phyloP scores from a whole-genome alignment of 441 rosid species.

The Jatropha multifida region DNA sequence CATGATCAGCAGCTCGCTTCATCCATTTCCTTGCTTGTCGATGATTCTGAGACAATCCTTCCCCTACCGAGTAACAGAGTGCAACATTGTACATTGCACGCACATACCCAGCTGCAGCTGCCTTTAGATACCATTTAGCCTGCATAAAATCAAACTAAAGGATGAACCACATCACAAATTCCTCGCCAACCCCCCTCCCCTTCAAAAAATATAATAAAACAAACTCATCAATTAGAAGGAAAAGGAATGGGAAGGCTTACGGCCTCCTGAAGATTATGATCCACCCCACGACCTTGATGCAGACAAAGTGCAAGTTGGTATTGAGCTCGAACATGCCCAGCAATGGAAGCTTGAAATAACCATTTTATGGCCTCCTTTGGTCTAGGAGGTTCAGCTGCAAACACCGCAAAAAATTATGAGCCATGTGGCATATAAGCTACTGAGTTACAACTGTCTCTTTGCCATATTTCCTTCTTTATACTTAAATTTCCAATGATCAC shows the following conservation, averaged over 20 bases:
- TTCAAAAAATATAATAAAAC: background rate
- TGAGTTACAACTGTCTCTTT: background rate
- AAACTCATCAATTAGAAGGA: background rate
- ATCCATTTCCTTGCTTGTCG: slow-evolving; percentile 76
- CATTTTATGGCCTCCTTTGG: slow-evolving; percentile 63
- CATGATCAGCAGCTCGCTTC: slow-evolving; percentile 87
- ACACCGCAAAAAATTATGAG: slow-evolving; percentile 12
- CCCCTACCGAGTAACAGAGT: slow-evolving; percentile 72
- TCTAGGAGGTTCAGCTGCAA: slow-evolving; percentile 59
- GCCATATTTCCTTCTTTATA: background rate
- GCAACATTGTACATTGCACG: slow-evolving; percentile 88
- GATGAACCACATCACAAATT: background rate
- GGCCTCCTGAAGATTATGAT: slow-evolving; percentile 53
- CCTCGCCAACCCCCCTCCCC: background rate
- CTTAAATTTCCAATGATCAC: background rate
- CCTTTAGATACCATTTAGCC: slow-evolving; percentile 80
- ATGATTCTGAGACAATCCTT: slow-evolving; percentile 61
- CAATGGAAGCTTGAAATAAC: slow-evolving; percentile 55
- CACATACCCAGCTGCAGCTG: slow-evolving; percentile 79
- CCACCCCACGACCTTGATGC: slow-evolving; percentile 64
- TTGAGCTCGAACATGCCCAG: slow-evolving; percentile 76
- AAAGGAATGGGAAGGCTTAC: slow-evolving; percentile 30
- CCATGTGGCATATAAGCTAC: background rate
- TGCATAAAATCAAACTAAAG: slow-evolving; percentile 25
- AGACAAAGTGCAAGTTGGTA: slow-evolving; percentile 91